phyloP scores from a whole-genome alignment of 192 early-diverging fungal species.

The Linnemannia hyalina region DNA sequence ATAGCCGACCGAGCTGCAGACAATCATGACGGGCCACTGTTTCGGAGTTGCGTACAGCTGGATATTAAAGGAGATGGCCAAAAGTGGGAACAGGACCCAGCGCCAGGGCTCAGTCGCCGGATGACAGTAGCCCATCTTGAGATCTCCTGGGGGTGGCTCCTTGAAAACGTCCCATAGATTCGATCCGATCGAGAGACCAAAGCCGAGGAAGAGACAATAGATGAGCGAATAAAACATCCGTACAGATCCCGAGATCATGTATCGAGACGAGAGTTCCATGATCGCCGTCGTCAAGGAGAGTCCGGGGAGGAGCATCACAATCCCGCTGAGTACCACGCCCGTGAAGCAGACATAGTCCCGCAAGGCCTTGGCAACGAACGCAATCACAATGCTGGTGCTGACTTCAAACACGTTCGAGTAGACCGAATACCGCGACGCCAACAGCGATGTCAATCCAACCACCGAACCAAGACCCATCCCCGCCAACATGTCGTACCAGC shows the following conservation, averaged over 20 bases:
- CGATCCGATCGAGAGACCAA: constrained; percentile 75
- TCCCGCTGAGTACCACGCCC: constrained; percentile 67
- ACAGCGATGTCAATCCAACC: constrained; percentile 68
- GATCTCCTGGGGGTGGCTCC: constrained; percentile 44
- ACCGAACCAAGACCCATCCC: constrained; percentile 54
- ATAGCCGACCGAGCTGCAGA: constrained; percentile 54
- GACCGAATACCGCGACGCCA: constrained; percentile 70
- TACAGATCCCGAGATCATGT: constrained; percentile 89
- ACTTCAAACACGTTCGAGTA: constrained; percentile 82
- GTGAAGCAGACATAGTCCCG: constrained; percentile 75
- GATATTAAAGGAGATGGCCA: constrained; percentile 51
- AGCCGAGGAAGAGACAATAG: constrained; percentile 84
- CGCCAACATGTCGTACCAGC: constrained; percentile 71
- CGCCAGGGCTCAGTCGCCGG: constrained; percentile 51
- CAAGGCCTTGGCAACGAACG: constrained; percentile 72
- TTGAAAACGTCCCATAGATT: constrained; percentile 54
- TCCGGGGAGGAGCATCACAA: constrained; percentile 78
- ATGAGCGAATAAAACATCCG: constrained; percentile 85
- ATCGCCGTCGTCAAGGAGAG: constrained; percentile 87
- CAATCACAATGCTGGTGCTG: constrained; percentile 72
- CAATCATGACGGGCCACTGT: constrained; percentile 57
- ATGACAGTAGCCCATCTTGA: constrained; percentile 52
- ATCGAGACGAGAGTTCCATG: constrained; percentile 89
- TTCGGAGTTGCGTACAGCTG: constrained; percentile 36
- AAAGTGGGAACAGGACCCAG: constrained; percentile 47